phyloP scores from a whole-genome alignment of 2,329 filamentous ascomycete genomes.

The Fusarium pilosicola region DNA sequence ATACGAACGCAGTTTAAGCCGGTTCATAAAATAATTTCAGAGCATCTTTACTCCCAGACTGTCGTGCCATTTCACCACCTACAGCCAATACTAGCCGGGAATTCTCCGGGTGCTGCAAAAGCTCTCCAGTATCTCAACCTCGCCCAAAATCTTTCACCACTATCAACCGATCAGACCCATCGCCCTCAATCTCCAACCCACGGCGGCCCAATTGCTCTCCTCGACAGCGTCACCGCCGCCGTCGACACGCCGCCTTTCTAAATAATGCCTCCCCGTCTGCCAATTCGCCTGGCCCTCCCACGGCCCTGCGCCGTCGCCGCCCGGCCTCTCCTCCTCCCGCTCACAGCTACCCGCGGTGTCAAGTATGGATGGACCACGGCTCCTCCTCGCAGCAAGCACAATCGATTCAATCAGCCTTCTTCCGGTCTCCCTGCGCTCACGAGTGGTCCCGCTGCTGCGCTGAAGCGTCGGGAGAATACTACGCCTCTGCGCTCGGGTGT shows the following conservation, averaged over 20 bases:
- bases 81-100: constrained; percentile 21
- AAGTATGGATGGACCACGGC: constrained; percentile 71
- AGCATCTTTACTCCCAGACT: background rate
- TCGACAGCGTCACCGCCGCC: constrained; percentile 13
- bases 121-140: constrained; percentile 27
- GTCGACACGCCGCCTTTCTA: constrained; percentile 19
- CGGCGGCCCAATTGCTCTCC: constrained; percentile 25
- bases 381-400: constrained; percentile 61
- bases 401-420: constrained; percentile 69
- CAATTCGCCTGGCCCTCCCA: constrained; percentile 56
- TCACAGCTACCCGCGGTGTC: constrained; percentile 59
- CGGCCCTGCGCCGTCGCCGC: constrained; percentile 48
- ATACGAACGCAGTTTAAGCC: too few relatives aligned
- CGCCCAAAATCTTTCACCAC: constrained; percentile 41
- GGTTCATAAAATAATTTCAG: background rate
- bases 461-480: constrained; percentile 66
- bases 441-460: constrained; percentile 68
- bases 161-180: constrained; percentile 19
- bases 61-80: constrained; percentile 4
- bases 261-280: constrained; percentile 58
- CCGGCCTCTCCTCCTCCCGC: constrained; percentile 57
- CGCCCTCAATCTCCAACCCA: constrained; percentile 13
- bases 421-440: constrained; percentile 66
- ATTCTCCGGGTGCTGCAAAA: constrained; percentile 39
- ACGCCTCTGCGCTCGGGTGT: constrained; percentile 80